Percentiles rank a stretch among this genome's conserved stretches.
phyloP scores from a whole-genome alignment of 2,329 filamentous ascomycete species.

The Ceratocystis smalleyi region DNA sequence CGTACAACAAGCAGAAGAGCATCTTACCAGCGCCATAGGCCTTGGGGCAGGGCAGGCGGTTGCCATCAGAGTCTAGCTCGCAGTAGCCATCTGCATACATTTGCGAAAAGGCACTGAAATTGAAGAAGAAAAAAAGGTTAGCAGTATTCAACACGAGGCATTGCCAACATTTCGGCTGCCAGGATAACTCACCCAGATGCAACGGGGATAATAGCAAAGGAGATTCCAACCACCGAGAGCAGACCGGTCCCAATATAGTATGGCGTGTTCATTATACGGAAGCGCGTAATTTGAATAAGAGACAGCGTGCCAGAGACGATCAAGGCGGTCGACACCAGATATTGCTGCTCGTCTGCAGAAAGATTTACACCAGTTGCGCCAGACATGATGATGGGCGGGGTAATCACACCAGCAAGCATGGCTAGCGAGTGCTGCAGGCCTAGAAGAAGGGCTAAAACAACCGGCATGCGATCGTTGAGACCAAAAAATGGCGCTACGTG shows the following conservation, averaged over 20 bases:
- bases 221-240: slow-evolving; percentile 64
- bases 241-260: slow-evolving; percentile 68
- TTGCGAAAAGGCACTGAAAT: slow-evolving; percentile 42
- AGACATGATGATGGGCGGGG: slow-evolving; percentile 59
- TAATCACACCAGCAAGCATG: slow-evolving; percentile 63
- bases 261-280: slow-evolving; percentile 53
- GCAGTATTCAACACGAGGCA: not conserved
- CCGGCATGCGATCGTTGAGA: slow-evolving; percentile 63
- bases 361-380: slow-evolving; percentile 49
- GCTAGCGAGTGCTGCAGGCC: slow-evolving; percentile 67
- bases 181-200: slow-evolving; percentile 36
- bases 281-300: slow-evolving; percentile 59
- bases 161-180: not conserved
- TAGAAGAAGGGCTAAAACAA: slow-evolving; percentile 56
- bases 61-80: slow-evolving; percentile 42
- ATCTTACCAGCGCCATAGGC: slow-evolving; percentile 45
- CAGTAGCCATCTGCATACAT: slow-evolving; percentile 66
- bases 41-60: slow-evolving; percentile 55
- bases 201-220: slow-evolving; percentile 61
- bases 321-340: slow-evolving; percentile 62
- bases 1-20: slow-evolving; percentile 21
- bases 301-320: slow-evolving; percentile 68
- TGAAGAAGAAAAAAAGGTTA: not conserved
- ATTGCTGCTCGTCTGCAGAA: slow-evolving; percentile 45
- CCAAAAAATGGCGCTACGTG: slow-evolving; percentile 64